Evolutionary conservation across 1,139 yeast species (phyloP).

Genomic region (Nakaseomyces bracarensis): DNA sequence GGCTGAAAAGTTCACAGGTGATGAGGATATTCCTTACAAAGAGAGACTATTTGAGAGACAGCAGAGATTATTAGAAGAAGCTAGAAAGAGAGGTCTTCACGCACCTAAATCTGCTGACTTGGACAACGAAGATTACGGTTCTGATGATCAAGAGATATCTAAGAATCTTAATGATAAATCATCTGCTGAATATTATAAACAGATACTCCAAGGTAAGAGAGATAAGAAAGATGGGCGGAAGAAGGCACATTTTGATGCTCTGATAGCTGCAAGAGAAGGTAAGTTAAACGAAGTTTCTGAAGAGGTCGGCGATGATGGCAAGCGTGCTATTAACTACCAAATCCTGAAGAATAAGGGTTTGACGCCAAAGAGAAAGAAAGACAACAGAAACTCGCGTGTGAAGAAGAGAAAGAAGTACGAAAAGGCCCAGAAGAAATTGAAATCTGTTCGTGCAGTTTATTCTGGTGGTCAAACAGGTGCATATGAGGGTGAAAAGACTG

Average conservation of each 20-base stretch:
- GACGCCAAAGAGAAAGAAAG: constrained; percentile 87
- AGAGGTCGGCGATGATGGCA: constrained; percentile 63
- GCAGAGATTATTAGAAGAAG: constrained; percentile 79
- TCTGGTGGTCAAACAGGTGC: constrained; percentile 65
- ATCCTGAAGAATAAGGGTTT: constrained; percentile 92
- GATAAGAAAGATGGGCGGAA: constrained; percentile 47
- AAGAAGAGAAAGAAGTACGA: constrained; percentile 98
- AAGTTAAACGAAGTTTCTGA: constrained; percentile 70
- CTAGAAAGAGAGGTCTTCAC: constrained; percentile 69
- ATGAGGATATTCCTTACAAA: constrained; percentile 83
- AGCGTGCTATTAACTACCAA: constrained; percentile 91
- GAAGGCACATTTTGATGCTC: constrained; percentile 63
- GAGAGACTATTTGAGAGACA: constrained; percentile 86
- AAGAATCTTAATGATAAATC: constrained; percentile 35
- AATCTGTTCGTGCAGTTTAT: constrained; percentile 82
- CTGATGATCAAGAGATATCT: constrained; percentile 41
- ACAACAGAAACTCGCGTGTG: constrained; percentile 89
- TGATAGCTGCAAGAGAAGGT: constrained; percentile 78
- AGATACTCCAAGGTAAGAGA: constrained; percentile 42
- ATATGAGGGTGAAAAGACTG: constrained; percentile 90
- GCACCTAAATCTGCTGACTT: constrained; percentile 48
- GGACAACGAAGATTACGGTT: constrained; percentile 41
- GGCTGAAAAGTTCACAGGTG: constrained; percentile 62
- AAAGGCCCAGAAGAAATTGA: constrained; percentile 87
- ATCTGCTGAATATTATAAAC: constrained; percentile 36